Evolutionary conservation across 768 basidiomycete genomes (phyloP), one percentile per base, ranked within the genome.

Genomic region (Pisolithus albus): DNA sequence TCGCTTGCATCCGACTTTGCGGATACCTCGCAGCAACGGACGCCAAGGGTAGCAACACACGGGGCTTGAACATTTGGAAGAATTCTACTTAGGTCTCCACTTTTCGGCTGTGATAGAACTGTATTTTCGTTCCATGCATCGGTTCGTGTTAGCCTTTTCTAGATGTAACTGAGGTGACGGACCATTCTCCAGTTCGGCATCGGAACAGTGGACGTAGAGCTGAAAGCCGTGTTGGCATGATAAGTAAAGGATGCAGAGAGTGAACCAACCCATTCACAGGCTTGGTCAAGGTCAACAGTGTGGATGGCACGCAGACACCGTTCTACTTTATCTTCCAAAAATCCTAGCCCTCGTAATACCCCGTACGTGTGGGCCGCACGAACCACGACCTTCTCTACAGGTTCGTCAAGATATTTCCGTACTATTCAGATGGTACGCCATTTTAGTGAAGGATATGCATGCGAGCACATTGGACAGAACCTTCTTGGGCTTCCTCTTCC

Each of bases 341-440:
- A 92, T 4, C 89, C 90, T 21, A 93, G 73, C 45, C 88, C 78
- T 55, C 86, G 74, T 23, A 97, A 72, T 24, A 87, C 79, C 41
- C 92, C 90, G 61, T 88, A 92, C 0, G 87, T 87, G 40, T 90
- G 75, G 15, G 81, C 93, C 21, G 96, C 74, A 51, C 81, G 80
- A 9, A 79, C 66, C 2, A 90, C 66, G 3, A 75, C 70, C 62
- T 88, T 95, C 39, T 95, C 91, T 58, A 83, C 82, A 1, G 80
- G 56, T 52, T 83, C 79, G 34, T 84, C 79, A 3, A 77, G 38
- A 10, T 48, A 48, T 16, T 52, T 37, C 23, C 51, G 61, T 34
- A n/a, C 56, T 57, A 13, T 40, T 30, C 18, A 23, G 30, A 41
- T 19, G 26, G 34, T n/a, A 38, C 7, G 8, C 55, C 30, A 63